A percentile compares a stretch with the other conserved stretches of the same genome.
Evolutionary conservation across 345 rosid species (phyloP).

Genomic region (Arabidopsis arenosa): DNA sequence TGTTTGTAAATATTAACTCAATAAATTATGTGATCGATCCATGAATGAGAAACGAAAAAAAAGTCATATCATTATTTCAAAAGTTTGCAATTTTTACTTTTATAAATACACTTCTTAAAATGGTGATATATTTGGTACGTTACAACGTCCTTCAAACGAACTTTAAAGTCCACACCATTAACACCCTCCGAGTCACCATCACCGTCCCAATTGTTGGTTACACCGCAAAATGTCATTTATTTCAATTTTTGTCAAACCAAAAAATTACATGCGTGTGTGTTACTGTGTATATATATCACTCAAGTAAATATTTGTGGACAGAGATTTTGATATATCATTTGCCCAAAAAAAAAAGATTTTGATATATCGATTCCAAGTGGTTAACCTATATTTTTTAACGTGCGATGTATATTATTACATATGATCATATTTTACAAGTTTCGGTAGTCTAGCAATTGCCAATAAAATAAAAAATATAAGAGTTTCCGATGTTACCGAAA

Average conservation of each 20-base stretch:
- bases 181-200: not conserved
- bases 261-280: not conserved
- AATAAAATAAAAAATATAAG: not conserved
- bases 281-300: not conserved
- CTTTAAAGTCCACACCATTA: no score
- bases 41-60: no score
- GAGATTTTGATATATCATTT: not conserved
- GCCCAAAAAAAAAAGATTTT: no score
- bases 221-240: constrained; percentile 26
- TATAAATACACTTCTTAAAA: no score
- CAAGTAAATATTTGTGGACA: not conserved
- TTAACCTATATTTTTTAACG: constrained; percentile 23
- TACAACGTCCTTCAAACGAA: no score
- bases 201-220: constrained; percentile 17
- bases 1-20: no score
- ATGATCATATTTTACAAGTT: not conserved
- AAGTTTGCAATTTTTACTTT: no score
- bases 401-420: constrained; percentile 6
- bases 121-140: no score
- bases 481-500: not conserved
- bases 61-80: no score
- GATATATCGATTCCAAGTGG: constrained; percentile 10
- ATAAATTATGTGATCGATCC: no score
- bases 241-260: not conserved
- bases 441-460: constrained; percentile 8